phyloP scores from a whole-genome alignment of 2,329 filamentous ascomycete species.

The Fusarium camptoceras region DNA sequence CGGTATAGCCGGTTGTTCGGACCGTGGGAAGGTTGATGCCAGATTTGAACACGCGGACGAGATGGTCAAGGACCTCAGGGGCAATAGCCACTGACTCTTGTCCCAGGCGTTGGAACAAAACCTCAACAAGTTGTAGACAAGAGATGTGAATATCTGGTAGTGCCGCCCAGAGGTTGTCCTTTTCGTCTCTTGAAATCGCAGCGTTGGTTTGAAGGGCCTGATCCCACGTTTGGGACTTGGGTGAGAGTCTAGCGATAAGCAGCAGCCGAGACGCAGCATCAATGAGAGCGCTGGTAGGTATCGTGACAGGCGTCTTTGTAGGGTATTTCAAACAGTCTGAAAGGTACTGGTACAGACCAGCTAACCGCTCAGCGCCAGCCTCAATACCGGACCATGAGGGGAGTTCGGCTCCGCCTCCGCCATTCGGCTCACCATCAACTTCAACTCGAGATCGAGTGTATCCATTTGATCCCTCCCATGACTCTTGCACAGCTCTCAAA shows the following conservation, averaged over 20 bases:
- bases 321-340: constrained; percentile 70
- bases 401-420: constrained; percentile 66
- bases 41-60: constrained; percentile 76
- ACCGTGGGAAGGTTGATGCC: constrained; percentile 64
- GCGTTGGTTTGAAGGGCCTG: constrained; percentile 73
- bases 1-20: constrained; percentile 69
- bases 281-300: constrained; percentile 75
- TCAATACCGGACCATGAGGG: constrained; percentile 79
- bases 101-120: constrained; percentile 69
- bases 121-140: constrained; percentile 71
- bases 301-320: constrained; percentile 72
- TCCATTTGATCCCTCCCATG: constrained; percentile 77
- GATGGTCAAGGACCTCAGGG: constrained; percentile 76
- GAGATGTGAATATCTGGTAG: constrained; percentile 81
- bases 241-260: constrained; percentile 69
- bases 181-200: constrained; percentile 82
- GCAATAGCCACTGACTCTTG: constrained; percentile 68
- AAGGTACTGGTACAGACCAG: constrained; percentile 74
- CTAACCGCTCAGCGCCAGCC: constrained; percentile 76
- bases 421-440: constrained; percentile 59
- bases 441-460: constrained; percentile 58
- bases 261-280: constrained; percentile 79
- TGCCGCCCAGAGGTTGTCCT: constrained; percentile 79
- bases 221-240: constrained; percentile 59
- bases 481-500: constrained; percentile 82